Conservation (phyloP, 1,139 yeast species). For the Hyphopichia fennica region DNA sequence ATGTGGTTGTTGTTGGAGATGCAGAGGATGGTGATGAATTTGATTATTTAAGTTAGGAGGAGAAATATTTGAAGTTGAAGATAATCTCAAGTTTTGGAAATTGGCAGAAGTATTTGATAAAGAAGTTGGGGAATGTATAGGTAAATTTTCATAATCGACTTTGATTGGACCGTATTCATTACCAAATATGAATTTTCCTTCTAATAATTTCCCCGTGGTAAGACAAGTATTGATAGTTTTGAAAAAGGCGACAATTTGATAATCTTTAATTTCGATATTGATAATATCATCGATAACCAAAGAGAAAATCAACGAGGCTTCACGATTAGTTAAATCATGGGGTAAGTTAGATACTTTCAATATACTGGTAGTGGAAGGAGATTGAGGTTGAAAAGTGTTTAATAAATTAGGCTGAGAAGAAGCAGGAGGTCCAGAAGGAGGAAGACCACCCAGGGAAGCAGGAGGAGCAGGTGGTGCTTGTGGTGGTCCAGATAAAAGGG, state of each 20-base stretch:
- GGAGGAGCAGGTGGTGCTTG: slow-evolving; percentile 3
- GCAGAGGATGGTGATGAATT: slow-evolving; percentile 9
- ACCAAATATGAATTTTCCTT: slow-evolving; percentile 67
- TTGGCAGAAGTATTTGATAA: slow-evolving; percentile 14
- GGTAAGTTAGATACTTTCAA: slow-evolving; percentile 65
- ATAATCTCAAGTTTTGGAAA: slow-evolving; percentile 29
- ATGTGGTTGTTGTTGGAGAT: slow-evolving; percentile 5
- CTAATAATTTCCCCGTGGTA: slow-evolving; percentile 68
- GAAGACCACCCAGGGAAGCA: not conserved
- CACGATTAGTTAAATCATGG: slow-evolving; percentile 69
- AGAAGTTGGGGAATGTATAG: slow-evolving; percentile 13
- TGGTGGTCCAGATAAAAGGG: not conserved
- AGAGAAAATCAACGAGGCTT: slow-evolving; percentile 75
- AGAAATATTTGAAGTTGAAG: slow-evolving; percentile 26
- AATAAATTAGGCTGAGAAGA: not conserved
- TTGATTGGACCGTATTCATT: slow-evolving; percentile 51
- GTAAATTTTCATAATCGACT: slow-evolving; percentile 45
- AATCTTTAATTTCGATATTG: slow-evolving; percentile 56
- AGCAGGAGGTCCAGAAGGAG: not conserved
- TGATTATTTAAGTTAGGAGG: slow-evolving; percentile 23
- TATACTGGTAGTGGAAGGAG: slow-evolving; percentile 11
- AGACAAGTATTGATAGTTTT: slow-evolving; percentile 63
- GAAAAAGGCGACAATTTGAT: slow-evolving; percentile 62
- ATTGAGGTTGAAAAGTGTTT: not conserved
- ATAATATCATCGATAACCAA: slow-evolving; percentile 71